phyloP scores from a whole-genome alignment of 495 filamentous ascomycete species.

The Neurospora cerealis region DNA sequence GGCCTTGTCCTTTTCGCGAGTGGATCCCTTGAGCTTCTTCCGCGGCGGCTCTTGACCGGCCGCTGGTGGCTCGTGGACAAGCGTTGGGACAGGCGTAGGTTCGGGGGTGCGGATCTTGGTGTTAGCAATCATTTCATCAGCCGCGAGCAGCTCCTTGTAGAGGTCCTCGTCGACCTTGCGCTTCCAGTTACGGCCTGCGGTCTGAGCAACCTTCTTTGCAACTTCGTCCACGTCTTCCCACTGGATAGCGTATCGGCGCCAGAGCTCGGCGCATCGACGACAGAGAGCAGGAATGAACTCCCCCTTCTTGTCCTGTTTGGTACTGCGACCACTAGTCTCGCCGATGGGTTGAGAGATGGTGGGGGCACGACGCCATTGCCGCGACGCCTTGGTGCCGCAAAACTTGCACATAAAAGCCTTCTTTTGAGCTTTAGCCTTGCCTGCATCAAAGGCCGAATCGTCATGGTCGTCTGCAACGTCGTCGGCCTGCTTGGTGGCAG shows the following conservation, averaged over 20 bases:
- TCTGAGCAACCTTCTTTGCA: conserved; percentile 74
- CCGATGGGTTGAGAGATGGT: conserved; percentile 62
- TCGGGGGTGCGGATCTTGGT: conserved; percentile 32
- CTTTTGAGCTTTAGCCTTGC: conserved; percentile 71
- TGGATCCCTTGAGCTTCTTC: conserved; percentile 42
- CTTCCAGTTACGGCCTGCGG: conserved; percentile 78
- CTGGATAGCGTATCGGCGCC: conserved; percentile 90
- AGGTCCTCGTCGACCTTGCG: conserved; percentile 85
- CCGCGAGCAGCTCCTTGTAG: conserved; percentile 58
- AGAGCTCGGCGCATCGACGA: conserved; percentile 77
- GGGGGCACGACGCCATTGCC: conserved; percentile 89
- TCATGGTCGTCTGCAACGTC: conserved; percentile 90
- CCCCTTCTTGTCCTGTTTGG: conserved; percentile 61
- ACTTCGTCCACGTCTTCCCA: conserved; percentile 95
- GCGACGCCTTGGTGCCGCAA: conserved; percentile 65
- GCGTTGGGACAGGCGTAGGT: conserved; percentile 26
- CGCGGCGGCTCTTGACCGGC: conserved; percentile 33
- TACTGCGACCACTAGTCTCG: conserved; percentile 52
- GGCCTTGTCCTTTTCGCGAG: conserved; percentile 38
- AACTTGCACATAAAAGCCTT: conserved; percentile 92
- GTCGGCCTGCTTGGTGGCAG: conserved; percentile 67
- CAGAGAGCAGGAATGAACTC: conserved; percentile 78
- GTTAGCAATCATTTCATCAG: conserved; percentile 39
- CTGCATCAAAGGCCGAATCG: conserved; percentile 91
- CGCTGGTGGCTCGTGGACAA: conserved; percentile 4